Conservation (phyloP, 345 rosid genomes). For the Aurinia saxatilis region DNA sequence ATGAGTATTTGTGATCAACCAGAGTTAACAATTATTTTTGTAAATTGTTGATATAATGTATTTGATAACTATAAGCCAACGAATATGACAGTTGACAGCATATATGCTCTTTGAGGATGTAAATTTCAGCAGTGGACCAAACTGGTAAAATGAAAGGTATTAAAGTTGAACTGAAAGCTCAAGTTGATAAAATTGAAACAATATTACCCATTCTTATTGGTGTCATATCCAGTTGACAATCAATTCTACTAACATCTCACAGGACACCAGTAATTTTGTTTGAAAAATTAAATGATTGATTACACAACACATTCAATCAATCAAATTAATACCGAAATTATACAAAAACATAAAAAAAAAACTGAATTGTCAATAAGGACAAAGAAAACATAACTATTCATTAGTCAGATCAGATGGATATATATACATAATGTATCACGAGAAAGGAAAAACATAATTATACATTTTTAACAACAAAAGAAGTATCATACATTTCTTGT, state of each 20-base stretch:
- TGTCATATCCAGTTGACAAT: slow-evolving; percentile 5
- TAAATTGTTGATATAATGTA: neutral
- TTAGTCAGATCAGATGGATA: too few species aligned
- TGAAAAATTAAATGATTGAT: too few species aligned
- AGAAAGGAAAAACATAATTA: too few species aligned
- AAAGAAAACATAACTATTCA: too few species aligned
- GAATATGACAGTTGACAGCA: neutral
- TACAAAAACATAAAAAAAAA: too few species aligned
- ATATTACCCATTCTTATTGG: neutral
- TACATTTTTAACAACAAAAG: too few species aligned
- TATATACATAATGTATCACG: too few species aligned
- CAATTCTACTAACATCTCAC: neutral
- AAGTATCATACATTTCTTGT: too few species aligned
- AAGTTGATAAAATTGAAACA: slow-evolving; percentile 1
- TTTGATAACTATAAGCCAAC: neutral
- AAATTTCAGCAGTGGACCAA: neutral
- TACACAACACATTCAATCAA: too few species aligned
- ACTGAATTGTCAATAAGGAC: too few species aligned
- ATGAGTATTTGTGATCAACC: neutral
- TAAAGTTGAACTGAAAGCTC: slow-evolving; percentile 13
- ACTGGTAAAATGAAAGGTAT: slow-evolving; percentile 3
- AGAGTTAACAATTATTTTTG: neutral
- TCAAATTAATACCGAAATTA: too few species aligned
- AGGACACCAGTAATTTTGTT: neutral
- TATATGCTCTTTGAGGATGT: neutral